A percentile compares a stretch with the other conserved stretches of the same genome.
These are phyloP conservation scores for Pythium scleroteichum DNA, from an alignment of 352 stramenopile genomes.

Conservation along the genomic window DNA sequence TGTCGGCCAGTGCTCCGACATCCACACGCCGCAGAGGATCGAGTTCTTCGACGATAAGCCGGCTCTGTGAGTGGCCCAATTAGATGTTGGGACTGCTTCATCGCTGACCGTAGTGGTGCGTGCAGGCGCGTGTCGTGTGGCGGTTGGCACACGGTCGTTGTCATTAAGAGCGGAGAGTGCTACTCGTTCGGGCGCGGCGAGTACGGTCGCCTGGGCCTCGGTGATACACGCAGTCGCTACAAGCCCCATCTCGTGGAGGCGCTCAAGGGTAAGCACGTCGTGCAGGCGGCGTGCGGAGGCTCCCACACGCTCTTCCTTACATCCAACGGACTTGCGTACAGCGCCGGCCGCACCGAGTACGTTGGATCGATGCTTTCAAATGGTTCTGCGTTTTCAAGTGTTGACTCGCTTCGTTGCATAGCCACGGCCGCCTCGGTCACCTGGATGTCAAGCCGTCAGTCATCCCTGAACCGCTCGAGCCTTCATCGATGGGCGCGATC, in stretches of 20 bases:
- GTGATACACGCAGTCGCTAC: conserved; percentile 72
- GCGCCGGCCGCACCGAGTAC: conserved; percentile 82
- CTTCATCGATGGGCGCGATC: conserved; percentile 41
- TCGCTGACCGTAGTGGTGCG: background rate
- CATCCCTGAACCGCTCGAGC: conserved; percentile 52
- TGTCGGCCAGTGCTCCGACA: conserved; percentile 70
- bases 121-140: conserved; percentile 75
- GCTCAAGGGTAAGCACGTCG: conserved; percentile 56
- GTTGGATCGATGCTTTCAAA: conserved; percentile 24
- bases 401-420: conserved; percentile 16
- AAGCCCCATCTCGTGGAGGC: conserved; percentile 66
- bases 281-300: conserved; percentile 75
- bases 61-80: conserved; percentile 45
- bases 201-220: conserved; percentile 85
- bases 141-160: conserved; percentile 82
- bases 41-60: conserved; percentile 70
- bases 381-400: background rate
- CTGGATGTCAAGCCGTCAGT: conserved; percentile 53
- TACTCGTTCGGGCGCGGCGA: conserved; percentile 80
- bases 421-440: conserved; percentile 69
- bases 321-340: conserved; percentile 81
- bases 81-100: background rate
- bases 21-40: conserved; percentile 58
- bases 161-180: conserved; percentile 70
- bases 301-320: conserved; percentile 88